Evolutionary conservation across 257 asterid genomes (phyloP).

Genomic region (Nemophila menziesii): DNA sequence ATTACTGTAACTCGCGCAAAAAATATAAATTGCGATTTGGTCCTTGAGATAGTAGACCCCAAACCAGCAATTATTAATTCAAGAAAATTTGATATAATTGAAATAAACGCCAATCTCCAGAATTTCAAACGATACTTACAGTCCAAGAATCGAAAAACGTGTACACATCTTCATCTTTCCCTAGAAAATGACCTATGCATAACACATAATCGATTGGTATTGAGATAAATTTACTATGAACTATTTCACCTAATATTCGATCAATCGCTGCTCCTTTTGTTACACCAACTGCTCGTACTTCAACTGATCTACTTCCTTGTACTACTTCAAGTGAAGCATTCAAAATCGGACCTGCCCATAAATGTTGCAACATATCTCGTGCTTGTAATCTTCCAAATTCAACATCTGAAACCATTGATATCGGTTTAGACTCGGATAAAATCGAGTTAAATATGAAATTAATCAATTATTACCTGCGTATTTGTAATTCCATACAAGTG

Average conservation of each 20-base stretch:
- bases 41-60: no score
- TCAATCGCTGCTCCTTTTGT: slow-evolving; percentile 99
- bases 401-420: slow-evolving; percentile 40
- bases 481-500: slow-evolving; percentile 85
- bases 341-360: slow-evolving; percentile 90
- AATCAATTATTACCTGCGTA: slow-evolving; percentile 70
- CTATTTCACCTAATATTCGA: slow-evolving; percentile 84
- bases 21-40: no score
- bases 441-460: slow-evolving; percentile 2
- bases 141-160: no score
- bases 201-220: slow-evolving; percentile 81
- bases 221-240: slow-evolving; percentile 53
- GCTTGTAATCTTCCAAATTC: slow-evolving; percentile 94
- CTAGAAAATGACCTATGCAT: slow-evolving; percentile 80
- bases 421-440: no score
- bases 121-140: no score
- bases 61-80: no score
- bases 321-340: slow-evolving; percentile 89
- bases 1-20: no score
- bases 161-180: no score
- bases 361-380: slow-evolving; percentile 78
- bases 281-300: slow-evolving; percentile 90
- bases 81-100: no score
- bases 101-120: no score
- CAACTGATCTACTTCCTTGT: slow-evolving; percentile 84